Base-by-base conservation (phyloP, 164 flowering plant species). In the Akebia trifoliata region DNA sequence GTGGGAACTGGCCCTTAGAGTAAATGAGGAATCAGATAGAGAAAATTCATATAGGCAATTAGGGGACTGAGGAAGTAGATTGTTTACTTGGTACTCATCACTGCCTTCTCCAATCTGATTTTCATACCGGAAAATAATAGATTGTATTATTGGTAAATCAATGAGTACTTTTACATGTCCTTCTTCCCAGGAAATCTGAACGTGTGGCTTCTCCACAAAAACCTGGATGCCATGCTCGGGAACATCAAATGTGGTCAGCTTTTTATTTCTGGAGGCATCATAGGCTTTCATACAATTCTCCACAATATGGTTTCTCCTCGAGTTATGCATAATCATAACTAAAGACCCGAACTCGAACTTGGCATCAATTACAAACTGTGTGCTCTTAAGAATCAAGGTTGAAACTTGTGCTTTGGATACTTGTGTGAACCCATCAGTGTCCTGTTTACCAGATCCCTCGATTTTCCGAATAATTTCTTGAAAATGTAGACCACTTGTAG, bases 171-270 rank as follows among this genome's bases (percentile, higher is more conserved):
- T 65, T 36, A 69, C 14, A 53, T 61, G 62, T 42, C 43, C 77
- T 54, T 81, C 89, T 63, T 73, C 75, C 42, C 50, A 73, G 10
- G 72, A 70, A 51, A 78, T 29, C 8, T 72, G 80, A 3, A 69
- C 15, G 53, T 48, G 48, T 56, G 62, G 29, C 34, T 72, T 69
- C 58, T 67, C 69, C 61, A 80, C 24, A 57, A 74, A 69, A 54
- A 76, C 51, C 77, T 66, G 64, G 61, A 87, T 50, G 45, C 98
- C 94, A 57, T 53, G 61, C 53, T 78, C 79, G 63, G 81, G 74
- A 30, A 72, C 43, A 58, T 52, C 69, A 54, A 29, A 59, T 51
- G 50, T 73, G 56, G 40, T 54, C 68, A 68, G 38, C 54, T 40
- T 64, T 53, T 59, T 59, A 50, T 44, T 51, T 57, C 29, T 64